Percentiles rank a stretch among this genome's conserved stretches.
These are phyloP conservation scores for Globisporangium nagaii DNA, from an alignment of 352 stramenopile species.

Conservation along the genomic window DNA sequence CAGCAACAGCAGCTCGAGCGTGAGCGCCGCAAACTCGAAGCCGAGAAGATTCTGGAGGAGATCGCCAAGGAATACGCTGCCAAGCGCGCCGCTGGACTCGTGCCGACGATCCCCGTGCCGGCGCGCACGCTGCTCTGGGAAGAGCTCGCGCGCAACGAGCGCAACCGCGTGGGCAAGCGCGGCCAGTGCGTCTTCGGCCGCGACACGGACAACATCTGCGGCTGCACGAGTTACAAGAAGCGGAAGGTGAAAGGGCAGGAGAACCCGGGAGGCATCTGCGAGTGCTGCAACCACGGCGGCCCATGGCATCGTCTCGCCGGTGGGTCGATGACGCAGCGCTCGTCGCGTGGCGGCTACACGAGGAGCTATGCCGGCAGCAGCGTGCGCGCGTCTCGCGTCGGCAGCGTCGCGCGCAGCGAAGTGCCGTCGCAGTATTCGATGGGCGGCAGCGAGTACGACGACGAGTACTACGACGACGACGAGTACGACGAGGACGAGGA, in stretches of 20 bases:
- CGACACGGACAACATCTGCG: slow-evolving; percentile 43
- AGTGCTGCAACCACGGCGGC: slow-evolving; percentile 61
- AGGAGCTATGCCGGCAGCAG: slow-evolving; percentile 7
- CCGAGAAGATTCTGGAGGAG: slow-evolving; percentile 63
- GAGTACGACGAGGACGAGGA: slow-evolving; percentile 22
- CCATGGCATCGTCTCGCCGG: slow-evolving; percentile 63
- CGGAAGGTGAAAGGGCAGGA: slow-evolving; percentile 30
- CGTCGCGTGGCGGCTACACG: slow-evolving; percentile 4
- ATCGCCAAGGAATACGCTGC: slow-evolving; percentile 80
- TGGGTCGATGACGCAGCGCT: slow-evolving; percentile 27
- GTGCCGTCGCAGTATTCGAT: slow-evolving; percentile 1
- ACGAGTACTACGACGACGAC: slow-evolving; percentile 18
- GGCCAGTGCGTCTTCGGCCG: slow-evolving; percentile 69
- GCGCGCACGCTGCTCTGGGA: slow-evolving; percentile 78
- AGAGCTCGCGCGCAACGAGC: slow-evolving; percentile 54
- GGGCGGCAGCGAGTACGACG: slow-evolving; percentile 27
- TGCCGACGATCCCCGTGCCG: slow-evolving; percentile 64
- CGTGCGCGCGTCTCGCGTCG: slow-evolving; percentile 19
- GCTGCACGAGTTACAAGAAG: slow-evolving; percentile 57
- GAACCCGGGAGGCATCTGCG: slow-evolving; percentile 58
- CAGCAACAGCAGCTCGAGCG: slow-evolving; percentile 15
- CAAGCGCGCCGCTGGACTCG: slow-evolving; percentile 66
- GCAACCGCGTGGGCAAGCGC: slow-evolving; percentile 30
- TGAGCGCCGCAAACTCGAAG: slow-evolving; percentile 36
- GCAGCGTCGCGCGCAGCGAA: slow-evolving; percentile 22